Conservation (phyloP, 148 eudicot species). For the Drosera capensis region DNA sequence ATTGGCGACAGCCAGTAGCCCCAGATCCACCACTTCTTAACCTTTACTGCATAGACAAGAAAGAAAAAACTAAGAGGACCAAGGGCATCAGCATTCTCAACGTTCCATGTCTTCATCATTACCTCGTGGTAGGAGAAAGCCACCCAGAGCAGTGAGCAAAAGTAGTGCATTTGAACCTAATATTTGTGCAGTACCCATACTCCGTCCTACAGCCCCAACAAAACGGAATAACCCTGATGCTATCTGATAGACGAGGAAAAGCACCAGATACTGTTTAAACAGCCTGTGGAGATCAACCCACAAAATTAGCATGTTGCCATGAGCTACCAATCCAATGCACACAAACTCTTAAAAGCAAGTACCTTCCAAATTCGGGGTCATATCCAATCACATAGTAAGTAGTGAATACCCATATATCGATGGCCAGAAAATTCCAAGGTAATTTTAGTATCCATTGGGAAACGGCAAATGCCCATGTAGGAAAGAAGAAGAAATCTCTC, state of each 20-base stretch:
- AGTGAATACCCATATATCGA: constrained; percentile 48
- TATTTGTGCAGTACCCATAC: constrained; percentile 33
- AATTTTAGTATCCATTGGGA: constrained; percentile 55
- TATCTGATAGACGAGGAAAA: constrained; percentile 35
- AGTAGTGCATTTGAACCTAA: constrained; percentile 35
- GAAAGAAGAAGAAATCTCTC: constrained; percentile 60
- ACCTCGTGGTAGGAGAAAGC: constrained; percentile 52
- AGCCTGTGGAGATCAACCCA: too few species aligned
- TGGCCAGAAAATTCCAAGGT: constrained; percentile 41
- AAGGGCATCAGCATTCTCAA: constrained; percentile 21
- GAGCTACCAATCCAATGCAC: background rate
- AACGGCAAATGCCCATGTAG: constrained; percentile 82
- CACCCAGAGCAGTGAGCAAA: constrained; percentile 33
- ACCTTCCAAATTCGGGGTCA: constrained; percentile 62
- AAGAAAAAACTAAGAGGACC: constrained; percentile 10
- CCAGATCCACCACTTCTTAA: constrained; percentile 72
- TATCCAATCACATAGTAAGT: constrained; percentile 70
- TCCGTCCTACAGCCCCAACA: constrained; percentile 37
- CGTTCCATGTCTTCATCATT: constrained; percentile 6
- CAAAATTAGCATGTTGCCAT: constrained; percentile 2
- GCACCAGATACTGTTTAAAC: constrained; percentile 39
- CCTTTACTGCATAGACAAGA: constrained; percentile 17
- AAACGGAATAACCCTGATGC: constrained; percentile 38
- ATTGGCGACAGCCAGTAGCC: constrained; percentile 64
- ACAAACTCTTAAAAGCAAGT: too few species aligned